These are phyloP conservation scores for Castanospermum australe DNA, from an alignment of 306 rosid species.

Conservation along the genomic window DNA sequence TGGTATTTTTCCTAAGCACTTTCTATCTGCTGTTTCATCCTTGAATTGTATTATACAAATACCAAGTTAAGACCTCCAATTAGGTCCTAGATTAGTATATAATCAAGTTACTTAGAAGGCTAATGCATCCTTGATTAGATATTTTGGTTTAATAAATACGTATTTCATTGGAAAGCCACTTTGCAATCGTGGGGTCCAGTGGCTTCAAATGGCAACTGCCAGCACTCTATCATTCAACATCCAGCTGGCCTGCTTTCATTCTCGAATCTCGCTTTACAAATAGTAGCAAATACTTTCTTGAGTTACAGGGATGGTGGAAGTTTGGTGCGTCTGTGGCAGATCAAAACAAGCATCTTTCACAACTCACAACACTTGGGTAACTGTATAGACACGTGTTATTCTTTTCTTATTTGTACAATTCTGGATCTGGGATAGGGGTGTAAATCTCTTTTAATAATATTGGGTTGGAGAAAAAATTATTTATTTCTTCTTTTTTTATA, in stretches of 20 bases:
- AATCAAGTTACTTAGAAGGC: not conserved
- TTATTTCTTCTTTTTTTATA: not conserved
- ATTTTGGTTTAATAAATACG: constrained; percentile 10
- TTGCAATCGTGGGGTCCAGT: constrained; percentile 36
- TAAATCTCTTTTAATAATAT: not conserved
- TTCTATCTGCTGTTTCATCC: not conserved
- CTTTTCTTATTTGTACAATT: not conserved
- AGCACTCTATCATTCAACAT: constrained; percentile 37
- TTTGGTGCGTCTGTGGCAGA: constrained; percentile 3
- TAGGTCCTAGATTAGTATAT: constrained; percentile 9
- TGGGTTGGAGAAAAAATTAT: not conserved
- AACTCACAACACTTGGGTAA: not conserved
- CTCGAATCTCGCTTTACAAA: constrained; percentile 30
- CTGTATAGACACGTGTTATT: not conserved
- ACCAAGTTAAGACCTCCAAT: not conserved
- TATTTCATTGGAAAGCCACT: constrained; percentile 29
- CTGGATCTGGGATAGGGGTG: constrained; percentile 4
- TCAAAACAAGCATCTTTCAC: constrained; percentile 23
- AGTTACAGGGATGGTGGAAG: constrained; percentile 29
- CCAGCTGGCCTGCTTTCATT: constrained; percentile 49
- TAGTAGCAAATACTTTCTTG: constrained; percentile 29
- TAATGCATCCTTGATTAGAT: constrained; percentile 12
- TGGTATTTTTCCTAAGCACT: not conserved
- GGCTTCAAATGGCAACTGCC: constrained; percentile 23
- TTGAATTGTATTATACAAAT: not conserved